Base-by-base conservation (phyloP, 2,329 filamentous ascomycete genomes). In the Colletotrichum sp. region DNA sequence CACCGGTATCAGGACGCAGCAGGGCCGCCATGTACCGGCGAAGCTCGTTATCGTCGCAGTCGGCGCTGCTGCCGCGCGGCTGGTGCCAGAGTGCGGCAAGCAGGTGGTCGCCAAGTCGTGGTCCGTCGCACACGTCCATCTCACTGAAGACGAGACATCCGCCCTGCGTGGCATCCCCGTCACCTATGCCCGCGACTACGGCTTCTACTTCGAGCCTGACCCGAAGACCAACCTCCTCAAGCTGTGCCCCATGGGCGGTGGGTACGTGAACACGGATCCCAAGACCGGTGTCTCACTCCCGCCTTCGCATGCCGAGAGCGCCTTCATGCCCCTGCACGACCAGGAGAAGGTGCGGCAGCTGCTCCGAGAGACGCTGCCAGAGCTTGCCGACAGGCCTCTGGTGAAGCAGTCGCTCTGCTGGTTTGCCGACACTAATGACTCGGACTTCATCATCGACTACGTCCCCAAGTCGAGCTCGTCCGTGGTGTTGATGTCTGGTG, bases 121-220 rank as follows among this genome's bases (percentile, higher is more conserved):
- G 89, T 88, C 89, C 0, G 87, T 93, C 2, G 91, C 89, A 0
- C 91, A 93, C 78, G 84, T 93, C 3, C 87, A 89, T 63, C 85
- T 93, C 2, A 91, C 86, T 0, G 85, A 89, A 7, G 86, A 87
- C 1, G 91, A 93, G 80, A 87, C 88, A 0, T 85, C 87, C 4
- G 83, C 82, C 7, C 86, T 93, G 2, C 86, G 88, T 3, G 89
- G 89, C 4, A 90, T 93, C 13, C 91, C 92, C 0, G 89, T 92
- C 1, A 91, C 89, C 1, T 91, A 92, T 68, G 88, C 89, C 2
- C 87, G 91, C 3, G 91, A 93, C 75, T 83, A 93, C 0, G 91
- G 91, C 0, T 93, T 93, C 84, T 91, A 92, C 82, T 93, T 93
- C 73, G 92, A 93, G 80, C 91, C 92, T 0, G 91, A 93, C 77